Conservation (phyloP, 2,329 filamentous ascomycete genomes). For the Calonectria pteridis region DNA sequence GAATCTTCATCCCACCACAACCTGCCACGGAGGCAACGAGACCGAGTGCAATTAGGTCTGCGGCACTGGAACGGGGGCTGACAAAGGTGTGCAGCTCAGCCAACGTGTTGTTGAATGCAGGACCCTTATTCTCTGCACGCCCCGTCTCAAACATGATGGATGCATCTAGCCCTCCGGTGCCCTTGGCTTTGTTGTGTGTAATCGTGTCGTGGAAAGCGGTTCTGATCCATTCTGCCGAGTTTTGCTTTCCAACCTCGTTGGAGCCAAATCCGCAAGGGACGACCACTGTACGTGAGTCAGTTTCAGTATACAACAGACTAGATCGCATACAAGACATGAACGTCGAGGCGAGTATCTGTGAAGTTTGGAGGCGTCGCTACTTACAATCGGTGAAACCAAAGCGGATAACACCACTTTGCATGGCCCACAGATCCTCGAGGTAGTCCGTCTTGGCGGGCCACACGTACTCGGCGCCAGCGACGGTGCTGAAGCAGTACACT, state of each 20-base stretch:
- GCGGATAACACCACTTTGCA: slow-evolving; percentile 9
- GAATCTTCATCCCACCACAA: slow-evolving; percentile 9
- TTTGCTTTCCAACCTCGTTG: slow-evolving; percentile 10
- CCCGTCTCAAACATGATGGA: slow-evolving; percentile 48
- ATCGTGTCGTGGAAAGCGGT: slow-evolving; percentile 49
- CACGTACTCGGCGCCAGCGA: slow-evolving; percentile 8
- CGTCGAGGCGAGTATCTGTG: not conserved
- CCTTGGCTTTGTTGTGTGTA: slow-evolving; percentile 43
- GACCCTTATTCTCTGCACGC: slow-evolving; percentile 45
- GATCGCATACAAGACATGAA: too few relatives aligned
- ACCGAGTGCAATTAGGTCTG: slow-evolving; percentile 9
- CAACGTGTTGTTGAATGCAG: slow-evolving; percentile 40
- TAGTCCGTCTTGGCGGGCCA: slow-evolving; percentile 16
- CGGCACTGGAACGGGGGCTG: slow-evolving; percentile 7
- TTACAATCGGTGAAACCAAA: slow-evolving; percentile 20
- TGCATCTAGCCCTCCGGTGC: slow-evolving; percentile 47
- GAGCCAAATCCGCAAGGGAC: slow-evolving; percentile 15
- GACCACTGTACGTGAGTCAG: not conserved
- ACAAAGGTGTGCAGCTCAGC: slow-evolving; percentile 13
- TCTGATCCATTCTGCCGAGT: slow-evolving; percentile 48
- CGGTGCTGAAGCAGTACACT: not conserved
- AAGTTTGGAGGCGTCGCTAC: not conserved
- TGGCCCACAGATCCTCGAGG: slow-evolving; percentile 7
- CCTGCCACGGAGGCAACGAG: not conserved
- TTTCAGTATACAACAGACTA: not conserved